Evolutionary conservation across 177 flowering plant genomes (phyloP), one percentile per base, ranked within the genome.

Genomic region (Vitis hybrid): DNA sequence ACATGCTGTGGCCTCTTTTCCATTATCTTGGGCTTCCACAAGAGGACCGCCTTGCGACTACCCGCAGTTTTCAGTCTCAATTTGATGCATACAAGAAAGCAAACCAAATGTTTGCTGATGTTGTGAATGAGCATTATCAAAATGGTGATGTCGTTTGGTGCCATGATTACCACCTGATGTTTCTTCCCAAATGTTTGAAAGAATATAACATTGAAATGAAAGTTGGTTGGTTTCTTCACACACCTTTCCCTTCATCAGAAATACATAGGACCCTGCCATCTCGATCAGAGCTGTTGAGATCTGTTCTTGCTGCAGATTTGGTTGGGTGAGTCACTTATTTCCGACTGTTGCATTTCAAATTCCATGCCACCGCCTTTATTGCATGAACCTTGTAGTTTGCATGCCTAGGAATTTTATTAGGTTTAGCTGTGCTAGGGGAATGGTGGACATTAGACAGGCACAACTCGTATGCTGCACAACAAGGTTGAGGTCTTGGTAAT

Each of bases 151-250:
- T 94, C 49, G 94, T 94, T 50, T 94, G 97, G 98, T 91, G 95
- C 82, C 98, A 94, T 75, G 98, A 94, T 76, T 94, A 94, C 83
- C 98, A 94, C 73, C 92, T 94, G 17, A 94, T 94, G 98, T 94
- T 83, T 73, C 93, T 94, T 49, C 97, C 97, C 9, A 83, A 91
- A 76, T 94, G 84, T 78, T 77, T 94, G 6, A 94, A 94, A 76
- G 86, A 91, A 17, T 71, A 88, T 68, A 91, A 92, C 78, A 85
- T 75, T 67, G 63, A 74, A 20, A 94, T 94, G 97, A 94, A 94
- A 85, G 98, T 94, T 77, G 98, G 98, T n/a, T 94, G 98, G 98
- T 92, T 94, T 81, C 95, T 91, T 53, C 97, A 94, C 71, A 94
- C 97, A 11, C 97, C 97, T 5, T 94, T 94, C 71, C 98, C 98